Percentiles rank a stretch among this genome's conserved stretches.
phyloP scores from a whole-genome alignment of 495 filamentous ascomycete genomes.

The Podospora didyma region DNA sequence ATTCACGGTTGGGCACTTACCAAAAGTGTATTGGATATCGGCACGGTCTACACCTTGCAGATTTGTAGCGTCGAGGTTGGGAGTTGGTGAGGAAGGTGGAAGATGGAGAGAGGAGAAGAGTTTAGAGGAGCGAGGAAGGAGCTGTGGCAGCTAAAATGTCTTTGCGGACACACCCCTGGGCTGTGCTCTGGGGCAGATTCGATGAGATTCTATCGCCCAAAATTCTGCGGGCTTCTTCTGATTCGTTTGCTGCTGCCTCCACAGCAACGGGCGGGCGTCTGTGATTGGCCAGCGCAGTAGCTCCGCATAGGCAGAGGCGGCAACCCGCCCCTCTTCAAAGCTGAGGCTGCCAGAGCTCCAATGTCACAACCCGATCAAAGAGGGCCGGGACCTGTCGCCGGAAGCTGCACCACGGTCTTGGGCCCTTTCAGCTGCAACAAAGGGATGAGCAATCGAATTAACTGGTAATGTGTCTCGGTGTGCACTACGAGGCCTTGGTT shows the following conservation, averaged over 20 bases:
- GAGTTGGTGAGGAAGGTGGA: slow-evolving; percentile 13
- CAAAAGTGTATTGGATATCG: slow-evolving; percentile 7
- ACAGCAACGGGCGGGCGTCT: slow-evolving; percentile 14
- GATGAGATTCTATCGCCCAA: slow-evolving; percentile 36
- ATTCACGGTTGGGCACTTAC: slow-evolving; percentile 15
- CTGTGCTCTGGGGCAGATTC: slow-evolving; percentile 28
- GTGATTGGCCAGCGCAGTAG: slow-evolving; percentile 22
- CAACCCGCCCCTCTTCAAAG: neutral
- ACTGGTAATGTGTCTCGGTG: neutral
- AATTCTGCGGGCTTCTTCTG: slow-evolving; percentile 28
- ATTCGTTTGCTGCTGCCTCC: slow-evolving; percentile 29
- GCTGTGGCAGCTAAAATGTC: slow-evolving; percentile 33
- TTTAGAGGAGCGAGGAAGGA: slow-evolving; percentile 15
- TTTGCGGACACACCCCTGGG: slow-evolving; percentile 21
- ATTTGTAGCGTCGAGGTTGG: slow-evolving; percentile 3
- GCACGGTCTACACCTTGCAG: slow-evolving; percentile 17
- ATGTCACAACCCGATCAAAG: neutral
- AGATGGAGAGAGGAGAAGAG: slow-evolving; percentile 16
- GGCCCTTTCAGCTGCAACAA: neutral
- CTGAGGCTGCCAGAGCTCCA: slow-evolving; percentile 23
- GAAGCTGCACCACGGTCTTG: slow-evolving; percentile 8
- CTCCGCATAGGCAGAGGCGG: slow-evolving; percentile 14
- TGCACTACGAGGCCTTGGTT: neutral
- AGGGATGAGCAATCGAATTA: neutral
- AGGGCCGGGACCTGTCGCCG: neutral